Evolutionary conservation across 148 eudicot genomes (phyloP).

Genomic region (Chenopodium suecicum): DNA sequence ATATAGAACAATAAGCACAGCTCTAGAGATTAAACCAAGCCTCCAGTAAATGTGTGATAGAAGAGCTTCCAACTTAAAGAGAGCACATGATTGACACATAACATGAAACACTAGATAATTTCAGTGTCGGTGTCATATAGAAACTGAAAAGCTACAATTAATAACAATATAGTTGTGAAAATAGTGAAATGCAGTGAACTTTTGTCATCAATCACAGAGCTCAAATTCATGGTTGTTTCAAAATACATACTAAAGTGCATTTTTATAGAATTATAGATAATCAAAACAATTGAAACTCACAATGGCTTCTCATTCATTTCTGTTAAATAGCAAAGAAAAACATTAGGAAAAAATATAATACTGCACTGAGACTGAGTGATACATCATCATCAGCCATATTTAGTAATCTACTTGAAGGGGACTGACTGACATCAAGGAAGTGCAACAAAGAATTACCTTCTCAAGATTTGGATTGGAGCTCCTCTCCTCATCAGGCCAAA

Average conservation of each 20-base stretch:
- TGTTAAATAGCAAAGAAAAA: not conserved
- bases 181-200: not conserved
- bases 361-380: not conserved
- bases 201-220: not conserved
- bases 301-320: not conserved
- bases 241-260: no score
- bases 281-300: not conserved
- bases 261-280: no score
- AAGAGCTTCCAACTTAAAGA: not conserved
- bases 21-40: not conserved
- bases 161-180: not conserved
- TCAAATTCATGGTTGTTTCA: not conserved
- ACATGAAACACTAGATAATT: not conserved
- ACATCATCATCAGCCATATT: not conserved
- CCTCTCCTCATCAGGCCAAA: slow-evolving; percentile 97
- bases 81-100: not conserved
- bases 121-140: not conserved
- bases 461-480: slow-evolving; percentile 87
- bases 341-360: no score
- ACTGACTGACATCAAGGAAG: not conserved
- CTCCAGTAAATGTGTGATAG: not conserved
- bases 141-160: not conserved
- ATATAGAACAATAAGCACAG: not conserved
- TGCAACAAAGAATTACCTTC: slow-evolving; percentile 51
- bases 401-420: not conserved